Evolutionary conservation across 805 yeast genomes (phyloP).

Genomic region (Candida ovalis): DNA sequence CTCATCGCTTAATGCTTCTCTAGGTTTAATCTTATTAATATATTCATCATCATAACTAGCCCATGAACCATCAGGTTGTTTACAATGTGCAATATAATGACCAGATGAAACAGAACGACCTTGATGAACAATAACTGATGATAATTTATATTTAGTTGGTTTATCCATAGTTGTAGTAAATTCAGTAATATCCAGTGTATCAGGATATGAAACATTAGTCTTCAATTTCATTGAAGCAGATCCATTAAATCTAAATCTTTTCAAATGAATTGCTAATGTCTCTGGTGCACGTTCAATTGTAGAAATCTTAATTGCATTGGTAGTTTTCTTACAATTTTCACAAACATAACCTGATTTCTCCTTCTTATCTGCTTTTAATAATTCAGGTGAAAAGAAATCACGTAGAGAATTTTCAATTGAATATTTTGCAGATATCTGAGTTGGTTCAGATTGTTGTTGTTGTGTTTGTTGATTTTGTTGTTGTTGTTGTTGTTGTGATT

Average conservation of each 20-base stretch:
- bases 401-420: constrained; percentile 70
- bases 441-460: neutral
- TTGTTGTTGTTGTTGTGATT: neutral
- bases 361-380: constrained; percentile 60
- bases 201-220: constrained; percentile 78
- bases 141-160: constrained; percentile 63
- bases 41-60: constrained; percentile 92
- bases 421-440: constrained; percentile 35
- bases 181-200: constrained; percentile 66
- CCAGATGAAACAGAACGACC: constrained; percentile 92
- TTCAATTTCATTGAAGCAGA: constrained; percentile 75
- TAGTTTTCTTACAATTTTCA: constrained; percentile 74
- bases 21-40: constrained; percentile 67
- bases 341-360: constrained; percentile 82
- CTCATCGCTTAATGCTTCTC: constrained; percentile 74
- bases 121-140: constrained; percentile 87
- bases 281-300: constrained; percentile 83
- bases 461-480: constrained; percentile 4
- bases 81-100: constrained; percentile 86
- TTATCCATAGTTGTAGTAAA: constrained; percentile 45
- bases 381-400: constrained; percentile 82
- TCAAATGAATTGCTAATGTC: constrained; percentile 79
- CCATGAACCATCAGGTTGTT: constrained; percentile 93
- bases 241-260: constrained; percentile 87
- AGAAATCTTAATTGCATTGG: constrained; percentile 73